phyloP scores from a whole-genome alignment of 2,329 filamentous ascomycete genomes.

The Pestalotiopsis sp. region DNA sequence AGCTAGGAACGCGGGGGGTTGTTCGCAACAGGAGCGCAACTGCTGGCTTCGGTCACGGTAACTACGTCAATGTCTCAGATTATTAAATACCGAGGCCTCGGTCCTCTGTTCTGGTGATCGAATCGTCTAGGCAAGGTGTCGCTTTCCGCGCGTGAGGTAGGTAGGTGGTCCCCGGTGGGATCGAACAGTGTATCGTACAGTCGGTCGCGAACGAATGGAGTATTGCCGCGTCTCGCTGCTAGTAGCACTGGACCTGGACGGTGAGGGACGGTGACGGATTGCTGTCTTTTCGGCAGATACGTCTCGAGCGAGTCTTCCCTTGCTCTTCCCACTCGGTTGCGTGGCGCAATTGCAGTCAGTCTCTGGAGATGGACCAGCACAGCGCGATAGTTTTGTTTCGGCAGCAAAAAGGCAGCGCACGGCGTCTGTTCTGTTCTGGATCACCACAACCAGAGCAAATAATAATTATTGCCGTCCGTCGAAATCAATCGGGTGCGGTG shows the following conservation, averaged over 20 bases:
- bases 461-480: slow-evolving; percentile 6
- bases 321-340: background rate
- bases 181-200: background rate
- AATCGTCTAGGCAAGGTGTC: background rate
- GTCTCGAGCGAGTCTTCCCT: background rate
- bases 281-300: background rate
- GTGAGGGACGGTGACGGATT: background rate
- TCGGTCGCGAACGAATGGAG: background rate
- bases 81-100: background rate
- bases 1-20: background rate
- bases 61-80: background rate
- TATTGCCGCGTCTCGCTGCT: background rate
- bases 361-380: background rate
- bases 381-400: background rate
- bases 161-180: background rate
- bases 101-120: background rate
- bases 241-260: background rate
- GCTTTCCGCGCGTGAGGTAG: background rate
- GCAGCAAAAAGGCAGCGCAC: background rate
- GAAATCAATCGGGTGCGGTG: background rate
- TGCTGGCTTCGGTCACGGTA: background rate
- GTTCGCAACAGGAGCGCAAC: background rate
- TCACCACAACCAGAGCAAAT: background rate
- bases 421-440: background rate
- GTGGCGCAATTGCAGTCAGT: background rate